Percentiles rank a stretch among this genome's conserved stretches.
Evolutionary conservation across 805 yeast species (phyloP).

Genomic region (Priceomyces carsonii): DNA sequence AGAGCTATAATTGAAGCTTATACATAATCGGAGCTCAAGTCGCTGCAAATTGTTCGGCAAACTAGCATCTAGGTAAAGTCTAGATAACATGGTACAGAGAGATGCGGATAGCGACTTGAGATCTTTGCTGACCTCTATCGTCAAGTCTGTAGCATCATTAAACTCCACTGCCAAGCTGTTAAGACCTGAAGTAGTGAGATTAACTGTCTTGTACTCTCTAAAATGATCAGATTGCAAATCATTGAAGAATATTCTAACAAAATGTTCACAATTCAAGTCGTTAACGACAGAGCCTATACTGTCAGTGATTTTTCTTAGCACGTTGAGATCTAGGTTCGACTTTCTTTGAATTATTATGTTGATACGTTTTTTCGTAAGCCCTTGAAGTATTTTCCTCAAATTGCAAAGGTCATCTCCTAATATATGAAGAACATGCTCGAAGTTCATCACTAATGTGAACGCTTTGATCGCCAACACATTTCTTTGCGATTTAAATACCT

Average conservation of each 20-base stretch:
- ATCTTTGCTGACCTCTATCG: constrained; percentile 2
- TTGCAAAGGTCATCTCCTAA: constrained; percentile 3
- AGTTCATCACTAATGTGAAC: constrained; percentile 1
- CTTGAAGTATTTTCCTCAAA: not conserved
- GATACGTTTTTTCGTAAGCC: not conserved
- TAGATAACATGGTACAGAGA: constrained; percentile 5
- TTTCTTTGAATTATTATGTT: constrained; percentile 2
- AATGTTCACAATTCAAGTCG: not conserved
- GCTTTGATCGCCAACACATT: not conserved
- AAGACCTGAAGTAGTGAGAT: constrained; percentile 2
- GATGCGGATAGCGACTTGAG: constrained; percentile 2
- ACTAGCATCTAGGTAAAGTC: constrained; percentile 2
- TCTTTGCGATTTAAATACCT: not conserved
- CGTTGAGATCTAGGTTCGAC: constrained; percentile 1
- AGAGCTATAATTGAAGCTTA: constrained; percentile 3
- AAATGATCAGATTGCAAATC: constrained; percentile 3
- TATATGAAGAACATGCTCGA: constrained; percentile 1
- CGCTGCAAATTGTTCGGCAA: constrained; percentile 3
- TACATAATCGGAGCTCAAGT: constrained; percentile 1
- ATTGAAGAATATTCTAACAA: constrained; percentile 1
- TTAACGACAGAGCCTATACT: not conserved
- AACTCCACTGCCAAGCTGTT: constrained; percentile 1
- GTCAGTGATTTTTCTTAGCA: constrained; percentile 1
- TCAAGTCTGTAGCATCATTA: constrained; percentile 5
- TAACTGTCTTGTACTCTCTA: constrained; percentile 2